Conservation (phyloP, 2,329 filamentous ascomycete species). For the Elsinoe fawcettii region DNA sequence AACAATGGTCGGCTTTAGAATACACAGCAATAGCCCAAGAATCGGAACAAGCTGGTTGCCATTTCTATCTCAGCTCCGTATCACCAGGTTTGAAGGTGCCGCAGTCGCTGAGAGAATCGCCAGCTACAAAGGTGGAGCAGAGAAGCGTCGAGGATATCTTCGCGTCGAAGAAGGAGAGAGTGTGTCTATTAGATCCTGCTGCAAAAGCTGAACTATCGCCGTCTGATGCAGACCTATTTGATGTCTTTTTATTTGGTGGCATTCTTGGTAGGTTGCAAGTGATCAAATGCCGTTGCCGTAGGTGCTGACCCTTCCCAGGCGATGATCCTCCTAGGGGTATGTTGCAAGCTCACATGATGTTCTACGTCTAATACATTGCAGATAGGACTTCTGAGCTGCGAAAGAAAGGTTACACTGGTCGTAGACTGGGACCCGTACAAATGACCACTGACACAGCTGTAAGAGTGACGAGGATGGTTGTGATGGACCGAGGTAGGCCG, state of each 20-base stretch:
- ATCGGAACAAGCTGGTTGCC: conserved; percentile 56
- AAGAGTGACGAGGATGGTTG: conserved; percentile 80
- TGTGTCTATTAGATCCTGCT: conserved; percentile 84
- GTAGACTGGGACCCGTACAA: conserved; percentile 82
- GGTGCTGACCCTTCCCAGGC: conserved; percentile 30
- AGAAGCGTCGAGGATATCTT: conserved; percentile 75
- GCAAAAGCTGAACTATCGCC: conserved; percentile 75
- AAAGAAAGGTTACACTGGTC: conserved; percentile 83
- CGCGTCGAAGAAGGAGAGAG: conserved; percentile 58
- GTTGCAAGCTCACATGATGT: conserved; percentile 24
- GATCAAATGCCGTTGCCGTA: conserved; percentile 5
- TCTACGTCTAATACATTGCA: conserved; percentile 30
- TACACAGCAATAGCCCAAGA: conserved; percentile 83
- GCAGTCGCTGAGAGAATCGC: conserved; percentile 49
- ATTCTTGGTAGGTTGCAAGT: conserved; percentile 63
- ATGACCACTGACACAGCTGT: conserved; percentile 99
- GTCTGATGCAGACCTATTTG: conserved; percentile 73
- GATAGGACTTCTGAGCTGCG: conserved; percentile 93
- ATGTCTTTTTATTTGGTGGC: conserved; percentile 90
- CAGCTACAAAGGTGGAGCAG: conserved; percentile 63
- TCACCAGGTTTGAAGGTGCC: conserved; percentile 57
- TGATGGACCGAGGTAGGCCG: conserved; percentile 65
- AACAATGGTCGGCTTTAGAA: conserved; percentile 88
- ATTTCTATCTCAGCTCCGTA: conserved; percentile 75
- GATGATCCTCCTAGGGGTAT: conserved; percentile 88